These are phyloP conservation scores for Cyclotella distinguenda DNA, from an alignment of 108 stramenopile species.

Conservation along the genomic window DNA sequence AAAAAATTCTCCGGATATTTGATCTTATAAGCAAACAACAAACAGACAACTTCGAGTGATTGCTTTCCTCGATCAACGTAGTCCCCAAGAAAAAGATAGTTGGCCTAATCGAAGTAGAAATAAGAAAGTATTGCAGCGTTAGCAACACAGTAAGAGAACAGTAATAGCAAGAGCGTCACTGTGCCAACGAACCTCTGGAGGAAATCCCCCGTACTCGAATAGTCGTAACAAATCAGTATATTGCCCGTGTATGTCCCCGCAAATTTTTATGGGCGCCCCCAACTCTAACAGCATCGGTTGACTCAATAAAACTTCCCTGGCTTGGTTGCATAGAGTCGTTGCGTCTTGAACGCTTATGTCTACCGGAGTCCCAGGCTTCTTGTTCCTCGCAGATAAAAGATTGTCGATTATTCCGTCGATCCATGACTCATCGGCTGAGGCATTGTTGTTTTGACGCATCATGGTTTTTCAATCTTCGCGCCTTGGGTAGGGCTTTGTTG, in stretches of 20 bases:
- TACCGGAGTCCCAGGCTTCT: slow-evolving; percentile 88
- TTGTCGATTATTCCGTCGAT: slow-evolving; percentile 90
- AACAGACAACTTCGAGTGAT: slow-evolving; percentile 93
- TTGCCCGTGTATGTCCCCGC: slow-evolving; percentile 98
- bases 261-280: slow-evolving; percentile 99
- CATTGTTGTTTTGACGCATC: slow-evolving; percentile 51
- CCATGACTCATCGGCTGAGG: slow-evolving; percentile 76
- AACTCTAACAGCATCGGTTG: slow-evolving; percentile 98
- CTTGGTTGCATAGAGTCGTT: slow-evolving; percentile 81
- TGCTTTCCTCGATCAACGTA: slow-evolving; percentile 99
- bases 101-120: slow-evolving; percentile 62
- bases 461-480: not conserved
- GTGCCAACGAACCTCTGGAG: slow-evolving; percentile 76
- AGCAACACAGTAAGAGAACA: not conserved
- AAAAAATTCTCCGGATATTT: slow-evolving; percentile 99
- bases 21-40: slow-evolving; percentile 98
- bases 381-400: slow-evolving; percentile 81
- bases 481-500: not conserved
- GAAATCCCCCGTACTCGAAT: slow-evolving; percentile 98
- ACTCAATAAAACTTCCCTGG: slow-evolving; percentile 91
- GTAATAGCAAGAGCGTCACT: not conserved
- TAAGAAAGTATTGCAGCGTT: not conserved
- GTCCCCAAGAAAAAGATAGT: slow-evolving; percentile 98
- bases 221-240: slow-evolving; percentile 96
- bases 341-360: slow-evolving; percentile 84